Evolutionary conservation across 495 filamentous ascomycete genomes (phyloP), one percentile per base, ranked within the genome.

Genomic region (Viridothelium virens): DNA sequence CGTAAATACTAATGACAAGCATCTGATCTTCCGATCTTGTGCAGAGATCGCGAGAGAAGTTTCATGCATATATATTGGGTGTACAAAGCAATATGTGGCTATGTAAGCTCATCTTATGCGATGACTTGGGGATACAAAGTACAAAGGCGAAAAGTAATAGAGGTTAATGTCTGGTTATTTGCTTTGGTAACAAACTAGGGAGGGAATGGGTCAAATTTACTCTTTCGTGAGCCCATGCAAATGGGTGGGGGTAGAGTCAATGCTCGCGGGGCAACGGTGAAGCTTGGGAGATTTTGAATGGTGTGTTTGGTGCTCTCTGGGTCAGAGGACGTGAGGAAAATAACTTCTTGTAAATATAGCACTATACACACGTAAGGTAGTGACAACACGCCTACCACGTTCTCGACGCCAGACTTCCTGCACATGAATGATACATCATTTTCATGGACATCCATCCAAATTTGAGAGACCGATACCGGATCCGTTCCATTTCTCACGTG

Each of bases 101-200:
- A 10, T 36, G 25, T 18, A 36, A n/a, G 31, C 14, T 59, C 11
- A 59, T 7, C 53, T 59, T 31, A 31, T 11, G 48, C 48, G 18
- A 59, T 36, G 7, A 14, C 53, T 44, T 14, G 41, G 14, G 7
- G 41, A 36, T 14, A 59, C 31, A 33, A 59, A 18, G 25, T 36
- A 59, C 31, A 36, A 7, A 31, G 53, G 25, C 53, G 53, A 34
- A 59, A 44, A 34, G 36, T 36, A 59, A 34, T 59, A 59, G 53
- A 59, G 53, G 53, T 11, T 59, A 59, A 59, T 59, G 53, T 59
- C 53, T 59, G 53, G 14, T 59, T 31, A 34, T 34, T 34, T 59
- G 11, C 36, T 18, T 36, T 36, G 18, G 31, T 36, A 59, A 33
- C 31, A 59, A 59, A 59, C 33, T 59, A 36, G 53, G 53, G 53